These are phyloP conservation scores for Saccharomycopsis schoenii DNA, from an alignment of 805 yeast genomes.

Conservation along the genomic window DNA sequence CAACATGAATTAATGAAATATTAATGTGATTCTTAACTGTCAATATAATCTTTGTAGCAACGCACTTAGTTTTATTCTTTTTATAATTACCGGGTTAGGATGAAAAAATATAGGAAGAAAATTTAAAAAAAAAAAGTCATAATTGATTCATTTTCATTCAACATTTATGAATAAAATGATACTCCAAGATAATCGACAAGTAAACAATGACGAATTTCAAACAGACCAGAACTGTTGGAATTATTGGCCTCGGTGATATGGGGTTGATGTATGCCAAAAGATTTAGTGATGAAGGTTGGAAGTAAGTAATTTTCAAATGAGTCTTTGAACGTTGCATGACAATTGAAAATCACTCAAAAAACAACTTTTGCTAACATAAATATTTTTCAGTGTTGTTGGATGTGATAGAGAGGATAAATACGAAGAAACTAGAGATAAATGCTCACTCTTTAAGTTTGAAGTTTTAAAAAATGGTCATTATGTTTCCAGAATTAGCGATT, in stretches of 20 bases:
- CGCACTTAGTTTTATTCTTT: neutral
- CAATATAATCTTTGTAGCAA: neutral
- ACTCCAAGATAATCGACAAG: neutral
- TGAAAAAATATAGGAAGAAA: neutral
- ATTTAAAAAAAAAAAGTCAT: neutral
- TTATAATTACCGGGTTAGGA: neutral
- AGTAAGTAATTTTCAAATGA: conserved; percentile 20
- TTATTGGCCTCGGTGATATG: conserved; percentile 97
- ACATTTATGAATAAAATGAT: neutral
- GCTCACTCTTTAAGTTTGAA: conserved; percentile 35
- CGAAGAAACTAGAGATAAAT: conserved; percentile 34
- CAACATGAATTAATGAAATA: neutral
- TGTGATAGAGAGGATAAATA: conserved; percentile 71
- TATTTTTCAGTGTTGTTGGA: conserved; percentile 52
- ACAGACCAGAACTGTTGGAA: conserved; percentile 56
- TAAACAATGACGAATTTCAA: conserved; percentile 19
- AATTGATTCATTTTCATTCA: neutral
- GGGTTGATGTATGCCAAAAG: conserved; percentile 77
- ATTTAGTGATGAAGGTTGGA: conserved; percentile 79
- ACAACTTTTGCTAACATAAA: neutral
- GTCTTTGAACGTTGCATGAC: neutral
- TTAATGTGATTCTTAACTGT: neutral
- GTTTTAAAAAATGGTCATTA: conserved; percentile 71
- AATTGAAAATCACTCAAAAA: too few species aligned
- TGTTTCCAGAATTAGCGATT: conserved; percentile 76